Evolutionary conservation across 2,329 filamentous ascomycete species (phyloP), one percentile per base, ranked within the genome.

Genomic region (Epichloe aotearoae): DNA sequence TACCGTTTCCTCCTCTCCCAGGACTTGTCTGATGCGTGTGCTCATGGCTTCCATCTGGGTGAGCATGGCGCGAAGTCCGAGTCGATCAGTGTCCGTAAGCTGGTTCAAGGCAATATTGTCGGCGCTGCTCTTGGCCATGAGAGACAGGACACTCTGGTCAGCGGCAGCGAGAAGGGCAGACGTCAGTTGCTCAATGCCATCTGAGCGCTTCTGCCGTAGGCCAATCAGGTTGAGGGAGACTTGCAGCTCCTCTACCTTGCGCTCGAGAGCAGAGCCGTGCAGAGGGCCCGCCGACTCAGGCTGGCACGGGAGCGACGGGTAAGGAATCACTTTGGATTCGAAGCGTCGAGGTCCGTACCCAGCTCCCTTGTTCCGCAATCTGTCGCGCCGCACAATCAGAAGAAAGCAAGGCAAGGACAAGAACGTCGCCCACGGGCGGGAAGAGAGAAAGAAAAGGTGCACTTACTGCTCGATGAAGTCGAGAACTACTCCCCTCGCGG

Each of bases 381-480:
- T 70, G 30, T 30, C 43, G 44, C 43, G 8, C 2, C 5, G 20
- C 43, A 56, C 42, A 38, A 49, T 59, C 42, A 59, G 58, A n/a
- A n/a, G 26, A n/a, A 23, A 4, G 20, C 12, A 19, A 26, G n/a
- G 14, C 15, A 39, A 46, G 15, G 10, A 15, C 33, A 19, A 10
- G 11, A 42, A n/a, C 2, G n/a, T 11, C 6, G 12, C 10, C 37
- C n/a, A 36, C 19, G 19, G 14, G 14, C 12, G n/a, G n/a, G 39
- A 20, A 17, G 26, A 19, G 20, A 30, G 1, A 11, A 30, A 11
- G 26, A 8, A 30, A 30, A 30, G 23, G 3, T 15, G 14, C 23
- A 70, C 76, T 66, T 65, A 81, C 77, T 74, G 72, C 53, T 77
- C 71, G 46, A 95, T 80, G 64, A 95, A 89, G 61, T 88, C 82